phyloP scores from a whole-genome alignment of 805 yeast genomes.

The Yamadazyma endophytica region DNA sequence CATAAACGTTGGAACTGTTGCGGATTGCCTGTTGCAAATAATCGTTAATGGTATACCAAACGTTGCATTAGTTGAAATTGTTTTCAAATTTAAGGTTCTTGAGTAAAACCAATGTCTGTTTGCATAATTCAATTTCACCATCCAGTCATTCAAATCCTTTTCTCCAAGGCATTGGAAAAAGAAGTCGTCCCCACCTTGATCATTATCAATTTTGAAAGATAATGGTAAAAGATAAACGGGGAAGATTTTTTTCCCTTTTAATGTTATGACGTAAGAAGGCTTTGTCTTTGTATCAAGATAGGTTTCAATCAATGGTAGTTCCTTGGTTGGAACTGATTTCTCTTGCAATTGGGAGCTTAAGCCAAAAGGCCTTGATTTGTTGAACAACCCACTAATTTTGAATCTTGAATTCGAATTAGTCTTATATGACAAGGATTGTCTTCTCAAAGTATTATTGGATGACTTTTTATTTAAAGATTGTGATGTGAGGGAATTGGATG shows the following conservation, averaged over 20 bases:
- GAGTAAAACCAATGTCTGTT: constrained; percentile 56
- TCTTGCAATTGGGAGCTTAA: constrained; percentile 26
- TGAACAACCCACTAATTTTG: constrained; percentile 56
- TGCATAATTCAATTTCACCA: constrained; percentile 44
- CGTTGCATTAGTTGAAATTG: constrained; percentile 31
- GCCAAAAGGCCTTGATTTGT: constrained; percentile 52
- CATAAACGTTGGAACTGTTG: constrained; percentile 61
- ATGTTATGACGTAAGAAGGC: constrained; percentile 46
- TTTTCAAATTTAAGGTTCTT: constrained; percentile 23
- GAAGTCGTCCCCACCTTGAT: constrained; percentile 42
- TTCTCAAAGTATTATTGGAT: constrained; percentile 24
- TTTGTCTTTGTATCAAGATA: constrained; percentile 43
- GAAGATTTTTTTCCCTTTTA: constrained; percentile 44
- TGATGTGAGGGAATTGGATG: constrained; percentile 1
- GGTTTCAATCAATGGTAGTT: constrained; percentile 53
- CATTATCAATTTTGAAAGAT: constrained; percentile 47
- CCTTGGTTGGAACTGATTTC: constrained; percentile 43
- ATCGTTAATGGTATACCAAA: constrained; percentile 84
- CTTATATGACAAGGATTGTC: constrained; percentile 40
- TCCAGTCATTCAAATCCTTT: constrained; percentile 71
- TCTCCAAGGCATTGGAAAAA: constrained; percentile 65
- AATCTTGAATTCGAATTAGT: constrained; percentile 37
- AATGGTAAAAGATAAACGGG: constrained; percentile 49
- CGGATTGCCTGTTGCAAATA: constrained; percentile 68
- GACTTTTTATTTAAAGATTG: constrained; percentile 22